Evolutionary conservation across 208 protist genomes (phyloP), one percentile per base, ranked within the genome.

Genomic region (Trypanosoma avium): DNA sequence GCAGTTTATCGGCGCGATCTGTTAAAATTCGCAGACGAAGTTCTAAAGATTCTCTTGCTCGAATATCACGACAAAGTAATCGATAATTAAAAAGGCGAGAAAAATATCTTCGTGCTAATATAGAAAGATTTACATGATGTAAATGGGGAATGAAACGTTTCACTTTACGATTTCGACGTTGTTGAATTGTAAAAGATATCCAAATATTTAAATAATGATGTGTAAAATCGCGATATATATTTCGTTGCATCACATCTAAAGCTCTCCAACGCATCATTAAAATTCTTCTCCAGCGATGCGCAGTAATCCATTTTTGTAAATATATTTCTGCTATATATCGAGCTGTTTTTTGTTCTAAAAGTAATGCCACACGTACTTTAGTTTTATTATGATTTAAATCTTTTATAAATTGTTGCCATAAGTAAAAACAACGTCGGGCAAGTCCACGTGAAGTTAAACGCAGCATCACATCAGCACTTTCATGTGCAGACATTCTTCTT

Each of bases 31-130:
- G 15, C 26, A 73, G 21, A 22, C 53, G 53, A 33, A 46, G 30
- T 29, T 73, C 58, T 40, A 66, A 10, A 19, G 58, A 24, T 33
- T 67, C 40, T 24, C 33, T 26, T 7, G 3, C 24, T 1, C 57
- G 57, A 10, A 15, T 26, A 1, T 73, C 67, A 24, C 40, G 48
- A 22, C 50, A 29, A 8, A 66, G n/a, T 21, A 56, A 45, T 6
- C 58, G 50, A 48, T 61, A 73, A 7, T 29, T 26, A 17, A 45
- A 47, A 27, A 73, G 67, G 8, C 38, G 49, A 47, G 40, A 61
- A 59, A 73, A 73, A 29, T 73, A 73, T 0, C 67, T 57, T 33
- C 67, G 67, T 27, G 67, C 67, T n/a, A 73, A 38, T 12, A 35
- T 40, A 32, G 59, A 35, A 15, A 73, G 49, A 47, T 52, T 57